Conservation (phyloP, 208 protist species). For the Trypanosomatidae sp. region DNA sequence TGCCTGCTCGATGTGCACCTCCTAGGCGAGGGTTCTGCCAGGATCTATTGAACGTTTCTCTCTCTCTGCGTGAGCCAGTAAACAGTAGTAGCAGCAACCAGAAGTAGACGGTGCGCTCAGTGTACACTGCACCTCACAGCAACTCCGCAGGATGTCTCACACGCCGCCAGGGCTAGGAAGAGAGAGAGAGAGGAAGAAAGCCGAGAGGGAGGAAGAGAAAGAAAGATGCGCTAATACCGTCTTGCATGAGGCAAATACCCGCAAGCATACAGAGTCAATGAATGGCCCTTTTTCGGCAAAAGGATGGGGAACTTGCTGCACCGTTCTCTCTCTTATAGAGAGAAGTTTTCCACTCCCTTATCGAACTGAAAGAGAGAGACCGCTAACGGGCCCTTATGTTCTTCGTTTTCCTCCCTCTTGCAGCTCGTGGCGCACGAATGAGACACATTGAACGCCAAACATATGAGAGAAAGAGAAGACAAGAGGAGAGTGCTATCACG, state of each 20-base stretch:
- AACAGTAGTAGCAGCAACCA: not conserved
- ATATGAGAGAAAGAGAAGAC: not conserved
- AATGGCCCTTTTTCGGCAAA: not conserved
- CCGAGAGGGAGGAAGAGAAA: not conserved
- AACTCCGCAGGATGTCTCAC: not conserved
- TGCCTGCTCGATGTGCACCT: not conserved
- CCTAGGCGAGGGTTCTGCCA: not conserved
- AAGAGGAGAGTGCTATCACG: not conserved
- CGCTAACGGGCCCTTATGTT: not conserved
- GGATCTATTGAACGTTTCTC: not conserved
- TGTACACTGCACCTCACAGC: too few relatives aligned
- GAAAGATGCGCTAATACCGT: constrained; percentile 6
- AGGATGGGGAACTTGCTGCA: too few relatives aligned
- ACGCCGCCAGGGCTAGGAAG: not conserved
- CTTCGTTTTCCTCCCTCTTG: not conserved
- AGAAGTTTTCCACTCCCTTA: not conserved
- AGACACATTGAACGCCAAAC: not conserved
- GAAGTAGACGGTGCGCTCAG: not conserved
- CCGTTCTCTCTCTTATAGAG: too few relatives aligned
- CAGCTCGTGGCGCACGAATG: not conserved
- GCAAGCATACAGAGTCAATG: not conserved
- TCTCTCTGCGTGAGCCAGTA: not conserved
- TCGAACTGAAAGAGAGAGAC: not conserved
- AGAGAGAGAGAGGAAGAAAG: not conserved
- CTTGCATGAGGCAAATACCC: not conserved